phyloP scores from a whole-genome alignment of 1,284 basidiomycete species.

The Sphaerobolus stellatus region DNA sequence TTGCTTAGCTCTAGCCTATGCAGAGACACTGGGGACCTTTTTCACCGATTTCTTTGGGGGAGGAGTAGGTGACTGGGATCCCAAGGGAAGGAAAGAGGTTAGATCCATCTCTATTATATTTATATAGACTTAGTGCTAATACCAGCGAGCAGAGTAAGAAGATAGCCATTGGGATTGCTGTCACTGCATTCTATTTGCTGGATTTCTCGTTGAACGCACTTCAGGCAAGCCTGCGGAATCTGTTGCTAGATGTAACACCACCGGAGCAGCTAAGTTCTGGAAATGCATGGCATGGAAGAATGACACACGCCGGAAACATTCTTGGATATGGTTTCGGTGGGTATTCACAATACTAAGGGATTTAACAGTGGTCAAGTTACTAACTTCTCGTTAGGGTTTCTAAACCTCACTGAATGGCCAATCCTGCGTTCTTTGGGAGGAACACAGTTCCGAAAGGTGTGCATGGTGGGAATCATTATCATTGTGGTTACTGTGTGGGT shows the following conservation, averaged over 20 bases:
- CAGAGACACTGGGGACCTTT: slow-evolving; percentile 68
- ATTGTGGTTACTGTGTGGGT: slow-evolving; percentile 82
- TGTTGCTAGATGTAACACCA: slow-evolving; percentile 88
- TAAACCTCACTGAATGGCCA: slow-evolving; percentile 77
- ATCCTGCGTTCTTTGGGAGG: slow-evolving; percentile 83
- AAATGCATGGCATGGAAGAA: slow-evolving; percentile 98
- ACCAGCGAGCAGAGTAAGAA: too few species aligned
- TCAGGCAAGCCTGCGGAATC: slow-evolving; percentile 89
- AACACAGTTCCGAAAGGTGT: slow-evolving; percentile 94
- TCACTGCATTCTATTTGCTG: slow-evolving; percentile 90
- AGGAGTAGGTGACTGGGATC: slow-evolving; percentile 90
- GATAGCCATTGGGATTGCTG: slow-evolving; percentile 80
- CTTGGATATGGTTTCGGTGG: slow-evolving; percentile 86
- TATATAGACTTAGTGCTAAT: too few species aligned
- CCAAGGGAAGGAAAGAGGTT: slow-evolving; percentile 62
- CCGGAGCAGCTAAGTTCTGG: slow-evolving; percentile 84
- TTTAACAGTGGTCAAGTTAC: background rate
- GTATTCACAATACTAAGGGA: slow-evolving; percentile 21
- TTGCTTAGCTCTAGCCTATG: slow-evolving; percentile 83
- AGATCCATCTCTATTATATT: too few species aligned
- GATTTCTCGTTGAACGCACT: slow-evolving; percentile 95
- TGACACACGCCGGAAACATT: slow-evolving; percentile 94
- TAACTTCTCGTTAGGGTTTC: slow-evolving; percentile 58
- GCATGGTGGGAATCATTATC: slow-evolving; percentile 79
- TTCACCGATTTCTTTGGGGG: slow-evolving; percentile 77